These are phyloP conservation scores for Talaromyces nanjingensis DNA, from an alignment of 495 filamentous ascomycete species.

Conservation along the genomic window DNA sequence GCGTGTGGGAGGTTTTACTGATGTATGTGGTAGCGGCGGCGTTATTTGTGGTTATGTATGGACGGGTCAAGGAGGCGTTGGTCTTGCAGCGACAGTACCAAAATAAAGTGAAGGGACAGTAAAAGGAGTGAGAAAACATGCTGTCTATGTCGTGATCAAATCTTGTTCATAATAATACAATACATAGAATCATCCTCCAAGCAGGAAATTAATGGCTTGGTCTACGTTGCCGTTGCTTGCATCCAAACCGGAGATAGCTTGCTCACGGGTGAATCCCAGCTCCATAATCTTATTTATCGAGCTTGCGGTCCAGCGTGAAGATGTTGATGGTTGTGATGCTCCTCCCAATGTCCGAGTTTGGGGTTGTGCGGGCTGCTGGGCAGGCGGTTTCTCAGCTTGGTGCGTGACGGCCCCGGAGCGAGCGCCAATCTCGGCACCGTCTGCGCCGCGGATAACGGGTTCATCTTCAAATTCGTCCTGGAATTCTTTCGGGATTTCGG, in stretches of 20 bases:
- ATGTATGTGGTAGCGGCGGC: constrained; percentile 34
- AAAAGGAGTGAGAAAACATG: background rate
- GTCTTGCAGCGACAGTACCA: constrained; percentile 17
- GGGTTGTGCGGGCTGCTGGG: constrained; percentile 12
- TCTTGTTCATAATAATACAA: constrained; percentile 7
- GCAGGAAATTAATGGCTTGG: constrained; percentile 75
- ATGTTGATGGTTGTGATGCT: background rate
- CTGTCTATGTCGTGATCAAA: constrained; percentile 1
- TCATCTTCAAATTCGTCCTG: constrained; percentile 67
- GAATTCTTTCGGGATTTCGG: constrained; percentile 78
- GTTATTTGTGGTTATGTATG: constrained; percentile 51
- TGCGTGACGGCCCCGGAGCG: constrained; percentile 75
- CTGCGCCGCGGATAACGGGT: constrained; percentile 77
- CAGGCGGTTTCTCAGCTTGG: constrained; percentile 33
- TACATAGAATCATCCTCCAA: constrained; percentile 31
- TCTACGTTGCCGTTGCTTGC: constrained; percentile 81
- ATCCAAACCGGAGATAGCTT: constrained; percentile 74
- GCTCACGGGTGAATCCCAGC: constrained; percentile 69
- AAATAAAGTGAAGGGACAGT: background rate
- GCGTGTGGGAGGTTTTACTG: background rate
- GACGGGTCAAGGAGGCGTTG: constrained; percentile 30
- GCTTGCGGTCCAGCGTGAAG: constrained; percentile 34
- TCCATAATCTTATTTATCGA: constrained; percentile 59
- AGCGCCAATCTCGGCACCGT: constrained; percentile 76
- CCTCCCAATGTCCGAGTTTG: constrained; percentile 6